Evolutionary conservation across 306 rosid genomes (phyloP), one percentile per base, ranked within the genome.

Genomic region (Glycine latifolia): DNA sequence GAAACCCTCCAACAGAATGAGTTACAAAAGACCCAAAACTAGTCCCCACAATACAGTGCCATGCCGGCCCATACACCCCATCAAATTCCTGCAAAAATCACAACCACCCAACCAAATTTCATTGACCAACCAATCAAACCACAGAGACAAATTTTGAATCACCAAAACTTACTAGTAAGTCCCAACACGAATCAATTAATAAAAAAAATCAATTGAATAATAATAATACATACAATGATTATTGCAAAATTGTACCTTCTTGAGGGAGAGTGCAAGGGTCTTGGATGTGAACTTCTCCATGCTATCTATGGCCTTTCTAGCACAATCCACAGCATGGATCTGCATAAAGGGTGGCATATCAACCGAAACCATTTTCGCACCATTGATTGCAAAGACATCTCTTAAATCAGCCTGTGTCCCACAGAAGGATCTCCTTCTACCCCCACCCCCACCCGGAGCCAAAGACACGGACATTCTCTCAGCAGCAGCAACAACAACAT

Each of bases 311-410:
- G 90, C 70, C 55, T 90, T 95, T 80, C 99, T 91, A 4, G 99
- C 99, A 81, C 71, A 89, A 78, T 93, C 95, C 15, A 93, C 97
- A 7, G 91, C 98, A 84, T 95, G 99, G 84, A 93, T 91, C 99
- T 95, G 99, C 99, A 95, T 93, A 88, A 92, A 87, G 12, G 99
- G 98, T 12, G 97, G 96, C 99, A 95, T 95, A 81, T 95, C 99
- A 80, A 83, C 98, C 39, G 97, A 90, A 59, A 90, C 89, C 84
- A 93, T 87, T 80, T 88, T 95, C 5, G 89, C 98, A 0, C 97
- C 97, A 83, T 88, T 90, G 79, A 85, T 84, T 35, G 96, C 93
- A 67, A 93, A 88, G 4, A 88, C 86, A 78, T 91, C 98, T 2
- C 82, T 82, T 66, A 95, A 86, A 73, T 93, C 93, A 69, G 80